Evolutionary conservation across 1,284 basidiomycete genomes (phyloP), one percentile per base, ranked within the genome.

Genomic region (Trichosporon sp.): DNA sequence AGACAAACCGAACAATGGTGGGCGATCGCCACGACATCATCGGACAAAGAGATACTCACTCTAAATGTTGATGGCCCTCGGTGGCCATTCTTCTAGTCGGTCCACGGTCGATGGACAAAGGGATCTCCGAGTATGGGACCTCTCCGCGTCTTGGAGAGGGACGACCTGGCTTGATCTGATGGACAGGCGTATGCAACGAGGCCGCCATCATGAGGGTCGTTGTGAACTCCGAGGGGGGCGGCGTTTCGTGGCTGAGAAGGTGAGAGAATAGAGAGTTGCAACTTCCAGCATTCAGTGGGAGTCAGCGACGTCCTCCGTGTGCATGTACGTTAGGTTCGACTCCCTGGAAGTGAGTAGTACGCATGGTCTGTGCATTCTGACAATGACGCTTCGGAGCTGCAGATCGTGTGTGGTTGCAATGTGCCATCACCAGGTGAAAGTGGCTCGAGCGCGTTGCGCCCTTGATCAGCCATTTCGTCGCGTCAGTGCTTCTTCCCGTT

Each of bases 401-500:
- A 63, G 59, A 63, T 63, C 35, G 21, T 16, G 59, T 16, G 59
- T n/a, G 59, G 31, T 32, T 26, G 16, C 16, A 37, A 19, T 32
- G 31, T 32, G 31, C 16, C 14, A 12, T 35, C 16, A 1, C 10
- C 31, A 63, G 59, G 59, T 63, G 59, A n/a, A n/a, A 12, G 32
- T n/a, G 59, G 59, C 31, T 35, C 59, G 59, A 63, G 59, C 59
- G 59, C 32, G 32, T 10, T 5, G 31, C 59, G 59, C 59, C 59
- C 59, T 63, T 63, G 59, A 63, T 63, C 59, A 63, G 59, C 59
- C 59, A 63, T 63, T 63, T 63, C 59, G 7, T 4, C 59, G 31
- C 59, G 59, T 37, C 59, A 63, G 59, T 63, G 59, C 32, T 35
- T 63, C 31, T 63, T 63, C 31, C 37, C 14, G 31, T 1, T 10